A percentile compares a stretch with the other conserved stretches of the same genome.
Conservation (phyloP, 768 basidiomycete genomes). For the Suillus subaureus region DNA sequence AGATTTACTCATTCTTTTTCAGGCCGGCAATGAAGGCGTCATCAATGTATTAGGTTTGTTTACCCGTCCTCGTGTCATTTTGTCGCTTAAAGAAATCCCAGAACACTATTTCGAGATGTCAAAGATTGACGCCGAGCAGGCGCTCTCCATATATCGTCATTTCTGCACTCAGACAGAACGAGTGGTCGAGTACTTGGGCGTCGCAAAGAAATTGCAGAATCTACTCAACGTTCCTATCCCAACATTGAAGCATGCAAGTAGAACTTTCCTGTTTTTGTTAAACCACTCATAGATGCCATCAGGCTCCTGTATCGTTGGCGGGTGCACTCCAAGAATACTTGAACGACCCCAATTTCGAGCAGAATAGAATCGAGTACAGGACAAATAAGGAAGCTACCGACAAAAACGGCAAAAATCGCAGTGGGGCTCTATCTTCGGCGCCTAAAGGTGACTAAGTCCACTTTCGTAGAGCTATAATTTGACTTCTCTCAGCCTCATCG, state of each 20-base stretch:
- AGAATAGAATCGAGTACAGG: slow-evolving; percentile 91
- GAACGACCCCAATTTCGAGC: slow-evolving; percentile 95
- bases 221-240: slow-evolving; percentile 93
- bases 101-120: slow-evolving; percentile 99
- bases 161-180: slow-evolving; percentile 94
- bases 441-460: slow-evolving; percentile 25
- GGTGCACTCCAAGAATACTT: slow-evolving; percentile 94
- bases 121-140: slow-evolving; percentile 83
- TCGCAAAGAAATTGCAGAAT: slow-evolving; percentile 92
- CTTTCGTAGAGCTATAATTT: neutral
- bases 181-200: slow-evolving; percentile 90
- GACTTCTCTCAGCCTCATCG: slow-evolving; percentile 16
- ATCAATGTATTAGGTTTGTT: slow-evolving; percentile 74
- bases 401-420: slow-evolving; percentile 22
- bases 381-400: slow-evolving; percentile 73
- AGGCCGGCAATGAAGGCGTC: slow-evolving; percentile 95
- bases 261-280: neutral
- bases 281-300: slow-evolving; percentile 5
- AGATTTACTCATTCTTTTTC: slow-evolving; percentile 92
- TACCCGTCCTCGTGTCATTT: slow-evolving; percentile 26
- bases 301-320: slow-evolving; percentile 96
- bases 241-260: slow-evolving; percentile 83
- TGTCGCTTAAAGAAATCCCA: slow-evolving; percentile 29
- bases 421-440: slow-evolving; percentile 12
- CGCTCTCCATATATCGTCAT: slow-evolving; percentile 85